These are phyloP conservation scores for Ceratobasidium sp. DNA, from an alignment of 1,284 basidiomycete genomes.

Conservation along the genomic window DNA sequence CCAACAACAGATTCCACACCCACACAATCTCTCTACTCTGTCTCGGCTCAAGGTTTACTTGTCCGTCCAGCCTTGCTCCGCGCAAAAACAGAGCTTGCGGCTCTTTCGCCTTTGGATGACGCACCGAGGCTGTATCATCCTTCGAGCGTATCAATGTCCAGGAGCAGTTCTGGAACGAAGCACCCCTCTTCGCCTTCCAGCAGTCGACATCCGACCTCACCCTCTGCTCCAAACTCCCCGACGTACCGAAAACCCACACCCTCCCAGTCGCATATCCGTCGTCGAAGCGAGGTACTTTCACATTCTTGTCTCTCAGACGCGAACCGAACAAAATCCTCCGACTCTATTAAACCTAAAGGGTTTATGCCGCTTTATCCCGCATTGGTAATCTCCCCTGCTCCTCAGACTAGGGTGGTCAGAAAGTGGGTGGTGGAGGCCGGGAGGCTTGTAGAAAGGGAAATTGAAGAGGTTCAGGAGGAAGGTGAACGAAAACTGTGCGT, in stretches of 20 bases:
- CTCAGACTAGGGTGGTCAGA: conserved; percentile 17
- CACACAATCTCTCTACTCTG: conserved; percentile 27
- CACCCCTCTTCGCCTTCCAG: conserved; percentile 12
- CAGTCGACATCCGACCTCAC: too few species aligned
- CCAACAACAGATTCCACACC: conserved; percentile 7
- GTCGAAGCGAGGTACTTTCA: conserved; percentile 22
- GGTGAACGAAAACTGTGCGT: conserved; percentile 31
- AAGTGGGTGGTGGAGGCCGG: conserved; percentile 24
- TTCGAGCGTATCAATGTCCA: neutral
- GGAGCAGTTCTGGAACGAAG: too few species aligned
- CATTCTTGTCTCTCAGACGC: conserved; percentile 13
- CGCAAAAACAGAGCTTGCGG: conserved; percentile 21
- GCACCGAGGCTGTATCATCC: conserved; percentile 30
- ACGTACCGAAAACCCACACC: neutral
- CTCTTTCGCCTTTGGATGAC: conserved; percentile 9
- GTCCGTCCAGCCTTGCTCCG: conserved; percentile 35
- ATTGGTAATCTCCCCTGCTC: conserved; percentile 6
- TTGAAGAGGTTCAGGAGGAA: conserved; percentile 17
- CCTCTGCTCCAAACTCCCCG: conserved; percentile 15
- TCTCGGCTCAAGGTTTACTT: conserved; percentile 29
- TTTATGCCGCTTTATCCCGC: conserved; percentile 37
- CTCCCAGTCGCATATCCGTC: conserved; percentile 12
- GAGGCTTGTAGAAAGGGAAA: conserved; percentile 27
- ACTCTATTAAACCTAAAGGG: conserved; percentile 2
- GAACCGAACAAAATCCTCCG: conserved; percentile 21